A percentile compares a stretch with the other conserved stretches of the same genome.
Evolutionary conservation across 176 grass and related monocot genomes (phyloP).

Genomic region (Carex pumila): DNA sequence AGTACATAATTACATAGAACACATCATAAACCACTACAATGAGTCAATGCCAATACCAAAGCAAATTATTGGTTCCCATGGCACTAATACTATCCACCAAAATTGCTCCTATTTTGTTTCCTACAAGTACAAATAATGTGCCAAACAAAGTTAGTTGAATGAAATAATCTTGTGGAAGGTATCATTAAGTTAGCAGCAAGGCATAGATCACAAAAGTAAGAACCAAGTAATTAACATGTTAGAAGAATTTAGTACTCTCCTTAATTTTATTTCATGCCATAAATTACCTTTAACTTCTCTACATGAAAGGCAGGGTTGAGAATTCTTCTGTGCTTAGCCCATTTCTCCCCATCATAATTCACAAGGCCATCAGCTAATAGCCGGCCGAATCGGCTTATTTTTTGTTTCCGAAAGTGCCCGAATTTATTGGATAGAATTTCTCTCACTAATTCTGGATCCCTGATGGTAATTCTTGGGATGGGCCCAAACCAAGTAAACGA

Average conservation of each 20-base stretch:
- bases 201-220: neutral
- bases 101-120: neutral
- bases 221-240: neutral
- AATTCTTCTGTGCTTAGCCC: constrained; percentile 71
- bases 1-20: too few relatives aligned
- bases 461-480: constrained; percentile 30
- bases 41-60: neutral
- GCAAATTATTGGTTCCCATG: neutral
- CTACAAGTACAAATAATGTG: neutral
- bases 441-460: constrained; percentile 45
- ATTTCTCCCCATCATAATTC: constrained; percentile 55
- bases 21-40: neutral
- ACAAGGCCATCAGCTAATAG: constrained; percentile 32
- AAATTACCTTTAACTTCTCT: constrained; percentile 62
- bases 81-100: neutral
- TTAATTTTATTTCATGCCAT: neutral
- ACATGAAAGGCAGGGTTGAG: constrained; percentile 69
- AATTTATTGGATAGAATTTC: constrained; percentile 66
- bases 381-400: neutral
- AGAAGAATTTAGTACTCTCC: neutral
- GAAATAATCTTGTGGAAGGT: neutral
- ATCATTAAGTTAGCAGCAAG: neutral
- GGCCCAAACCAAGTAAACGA: constrained; percentile 60
- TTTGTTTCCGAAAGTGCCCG: constrained; percentile 46
- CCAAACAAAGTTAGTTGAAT: neutral